Percentiles rank a stretch among this genome's conserved stretches.
Evolutionary conservation across 1,284 basidiomycete species (phyloP).

Genomic region (Ustilago tritici): DNA sequence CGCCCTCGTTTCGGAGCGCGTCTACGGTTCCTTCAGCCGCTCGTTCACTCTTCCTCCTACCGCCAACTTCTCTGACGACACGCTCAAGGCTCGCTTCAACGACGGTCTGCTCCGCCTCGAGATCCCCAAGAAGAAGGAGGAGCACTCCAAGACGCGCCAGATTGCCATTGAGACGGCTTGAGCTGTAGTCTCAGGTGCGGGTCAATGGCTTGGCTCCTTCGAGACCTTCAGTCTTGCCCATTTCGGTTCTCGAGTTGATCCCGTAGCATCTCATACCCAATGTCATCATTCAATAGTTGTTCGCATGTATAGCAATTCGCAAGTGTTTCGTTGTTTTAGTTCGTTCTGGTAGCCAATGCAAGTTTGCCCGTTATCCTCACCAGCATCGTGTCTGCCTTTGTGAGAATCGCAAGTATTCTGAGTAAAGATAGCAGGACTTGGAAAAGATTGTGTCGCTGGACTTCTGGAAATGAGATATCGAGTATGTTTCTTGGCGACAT

Average conservation of each 20-base stretch:
- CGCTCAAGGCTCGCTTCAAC: conserved; percentile 55
- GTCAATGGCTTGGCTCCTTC: neutral
- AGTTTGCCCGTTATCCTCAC: neutral
- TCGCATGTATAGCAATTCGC: neutral
- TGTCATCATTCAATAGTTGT: neutral
- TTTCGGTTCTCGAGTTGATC: neutral
- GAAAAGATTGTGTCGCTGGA: neutral
- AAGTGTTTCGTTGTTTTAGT: neutral
- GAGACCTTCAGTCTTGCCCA: neutral
- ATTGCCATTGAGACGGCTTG: conserved; percentile 44
- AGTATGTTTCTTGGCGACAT: too few relatives aligned
- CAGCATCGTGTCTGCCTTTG: neutral
- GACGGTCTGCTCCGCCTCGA: conserved; percentile 57
- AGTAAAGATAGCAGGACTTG: neutral
- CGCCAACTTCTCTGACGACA: conserved; percentile 43
- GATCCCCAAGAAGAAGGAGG: conserved; percentile 55
- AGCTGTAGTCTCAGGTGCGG: neutral
- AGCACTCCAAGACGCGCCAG: conserved; percentile 53
- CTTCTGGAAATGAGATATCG: too few relatives aligned
- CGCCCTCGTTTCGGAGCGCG: conserved; percentile 52
- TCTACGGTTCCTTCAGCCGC: conserved; percentile 56
- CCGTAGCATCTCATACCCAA: neutral
- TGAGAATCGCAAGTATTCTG: neutral
- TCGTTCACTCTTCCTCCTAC: conserved; percentile 53
- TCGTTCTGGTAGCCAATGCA: neutral